Conservation (phyloP, 1,139 yeast genomes). For the Suhomyces choctaworum region DNA sequence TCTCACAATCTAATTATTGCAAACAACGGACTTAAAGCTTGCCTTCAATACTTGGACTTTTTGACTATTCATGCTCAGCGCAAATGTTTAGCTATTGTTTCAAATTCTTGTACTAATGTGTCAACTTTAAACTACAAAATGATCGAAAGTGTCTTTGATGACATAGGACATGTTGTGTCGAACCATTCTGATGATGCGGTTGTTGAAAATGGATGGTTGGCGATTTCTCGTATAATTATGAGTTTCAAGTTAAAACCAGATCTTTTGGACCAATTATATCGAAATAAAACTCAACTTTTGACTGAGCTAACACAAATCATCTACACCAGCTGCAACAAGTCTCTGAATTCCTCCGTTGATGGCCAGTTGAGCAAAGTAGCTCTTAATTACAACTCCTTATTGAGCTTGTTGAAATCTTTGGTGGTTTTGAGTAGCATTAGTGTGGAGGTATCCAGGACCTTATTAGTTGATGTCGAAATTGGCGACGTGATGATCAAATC, state of each 20-base stretch:
- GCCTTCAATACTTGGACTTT: constrained; percentile 78
- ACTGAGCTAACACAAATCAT: constrained; percentile 31
- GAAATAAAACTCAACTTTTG: constrained; percentile 28
- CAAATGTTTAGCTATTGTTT: constrained; percentile 74
- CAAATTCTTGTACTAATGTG: constrained; percentile 66
- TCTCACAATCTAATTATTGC: constrained; percentile 49
- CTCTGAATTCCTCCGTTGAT: constrained; percentile 17
- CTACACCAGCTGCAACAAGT: constrained; percentile 32
- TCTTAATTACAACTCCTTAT: constrained; percentile 32
- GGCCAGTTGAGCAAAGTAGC: constrained; percentile 21
- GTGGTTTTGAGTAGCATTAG: constrained; percentile 39
- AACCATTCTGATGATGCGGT: constrained; percentile 61
- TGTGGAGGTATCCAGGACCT: constrained; percentile 39
- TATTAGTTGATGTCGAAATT: constrained; percentile 42
- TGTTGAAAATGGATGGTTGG: constrained; percentile 68
- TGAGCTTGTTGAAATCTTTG: constrained; percentile 46
- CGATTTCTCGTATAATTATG: constrained; percentile 61
- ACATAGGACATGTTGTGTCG: constrained; percentile 60
- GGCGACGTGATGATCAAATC: constrained; percentile 47
- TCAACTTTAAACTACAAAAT: constrained; percentile 44
- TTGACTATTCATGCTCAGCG: constrained; percentile 89
- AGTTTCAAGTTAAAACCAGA: constrained; percentile 51
- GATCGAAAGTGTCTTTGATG: constrained; percentile 60
- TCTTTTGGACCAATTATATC: constrained; percentile 47
- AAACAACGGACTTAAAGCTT: constrained; percentile 65